Base-by-base conservation (phyloP, 768 basidiomycete species). In the Symmetrospora coprosmae region DNA sequence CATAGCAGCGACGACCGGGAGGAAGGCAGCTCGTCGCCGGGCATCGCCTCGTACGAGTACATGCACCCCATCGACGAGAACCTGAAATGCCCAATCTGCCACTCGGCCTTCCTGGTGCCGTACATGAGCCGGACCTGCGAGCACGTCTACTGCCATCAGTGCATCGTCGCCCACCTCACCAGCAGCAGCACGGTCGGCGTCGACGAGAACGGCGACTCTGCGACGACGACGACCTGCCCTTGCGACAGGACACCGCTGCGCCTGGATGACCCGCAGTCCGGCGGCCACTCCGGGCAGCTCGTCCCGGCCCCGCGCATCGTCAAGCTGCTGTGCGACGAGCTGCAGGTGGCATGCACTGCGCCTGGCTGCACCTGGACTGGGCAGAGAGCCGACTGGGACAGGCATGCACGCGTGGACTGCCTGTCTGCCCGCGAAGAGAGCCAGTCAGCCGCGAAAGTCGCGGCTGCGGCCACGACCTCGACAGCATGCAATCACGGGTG, bases 311-410 rank as follows among this genome's bases (percentile, higher is more conserved):
- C 55, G 2, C 3, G 55, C 2, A 16, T 58, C 13, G 55, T 58
- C 55, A 58, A 58, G 55, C 55, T 58, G 19, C 37, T 58, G 16
- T 58, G 55, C 41, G 55, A 58, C 30, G 55, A 58, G 31, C 43
- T 58, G 41, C 39, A n/a, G 5, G 55, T 58, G 6, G 25, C 27
- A 4, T 58, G 55, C 43, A 25, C 40, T 11, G 28, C 25, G 2
- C 4, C 25, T 4, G n/a, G 2, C 16, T 58, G 55, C 49, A 5
- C 9, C 9, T 50, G 49, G 55, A 46, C 25, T n/a, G 55, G 55
- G 21, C 55, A 58, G 41, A 40, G 55, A 5, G 31, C 28, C 31
- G 39, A 58, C 33, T 58, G 55, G 55, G 25, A 23, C 14, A 40
- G 28, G 7, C 55, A 58, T 31, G 30, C 39, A 8, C 19, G 43